These are phyloP conservation scores for Aspergillus asperescens DNA, from an alignment of 495 filamentous ascomycete species.

Conservation along the genomic window DNA sequence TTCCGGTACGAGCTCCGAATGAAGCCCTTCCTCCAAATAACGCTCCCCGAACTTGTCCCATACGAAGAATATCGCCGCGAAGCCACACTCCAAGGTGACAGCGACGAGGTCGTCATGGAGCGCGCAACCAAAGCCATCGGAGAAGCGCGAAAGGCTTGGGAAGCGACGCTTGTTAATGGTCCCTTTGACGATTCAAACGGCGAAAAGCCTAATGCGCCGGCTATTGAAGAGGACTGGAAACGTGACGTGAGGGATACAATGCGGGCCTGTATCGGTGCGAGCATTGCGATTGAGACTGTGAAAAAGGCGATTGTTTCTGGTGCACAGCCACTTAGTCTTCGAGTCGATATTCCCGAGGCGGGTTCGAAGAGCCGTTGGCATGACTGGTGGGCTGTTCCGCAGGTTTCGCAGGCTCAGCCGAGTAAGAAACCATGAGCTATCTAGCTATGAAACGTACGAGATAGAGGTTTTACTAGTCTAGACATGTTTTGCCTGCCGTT, in stretches of 20 bases:
- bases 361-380: conserved; percentile 54
- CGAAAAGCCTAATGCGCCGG: conserved; percentile 40
- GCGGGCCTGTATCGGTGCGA: conserved; percentile 61
- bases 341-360: conserved; percentile 50
- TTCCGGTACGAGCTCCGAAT: conserved; percentile 83
- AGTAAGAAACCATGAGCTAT: not conserved
- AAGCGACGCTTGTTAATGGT: conserved; percentile 47
- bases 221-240: conserved; percentile 55
- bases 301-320: conserved; percentile 35
- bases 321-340: conserved; percentile 24
- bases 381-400: conserved; percentile 76
- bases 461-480: not conserved
- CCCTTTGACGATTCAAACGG: conserved; percentile 26
- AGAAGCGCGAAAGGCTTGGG: conserved; percentile 61
- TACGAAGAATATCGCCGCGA: conserved; percentile 54
- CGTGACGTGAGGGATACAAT: conserved; percentile 52
- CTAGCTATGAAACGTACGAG: not conserved
- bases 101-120: conserved; percentile 47
- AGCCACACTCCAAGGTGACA: conserved; percentile 36
- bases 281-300: conserved; percentile 55
- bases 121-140: conserved; percentile 55
- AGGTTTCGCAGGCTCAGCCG: conserved; percentile 36
- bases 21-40: conserved; percentile 74
- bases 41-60: conserved; percentile 63
- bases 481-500: not conserved